Evolutionary conservation across 495 filamentous ascomycete species (phyloP).

Genomic region (Talaromyces borbonicus): DNA sequence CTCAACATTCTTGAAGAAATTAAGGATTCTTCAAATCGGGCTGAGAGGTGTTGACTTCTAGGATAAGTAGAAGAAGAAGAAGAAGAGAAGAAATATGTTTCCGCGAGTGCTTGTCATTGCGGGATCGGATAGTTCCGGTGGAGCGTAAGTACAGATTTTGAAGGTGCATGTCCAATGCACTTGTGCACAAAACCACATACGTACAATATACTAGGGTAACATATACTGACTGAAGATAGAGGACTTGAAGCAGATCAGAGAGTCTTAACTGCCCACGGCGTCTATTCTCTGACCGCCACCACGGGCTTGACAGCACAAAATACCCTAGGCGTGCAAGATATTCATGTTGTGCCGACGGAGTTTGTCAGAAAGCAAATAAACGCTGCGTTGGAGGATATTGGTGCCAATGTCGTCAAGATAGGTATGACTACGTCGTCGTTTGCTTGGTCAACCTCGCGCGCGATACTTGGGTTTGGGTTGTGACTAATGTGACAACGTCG

Average conservation of each 20-base stretch:
- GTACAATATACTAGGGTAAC: neutral
- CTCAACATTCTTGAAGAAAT: no score
- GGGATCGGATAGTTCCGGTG: slow-evolving; percentile 78
- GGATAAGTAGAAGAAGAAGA: neutral
- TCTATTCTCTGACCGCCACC: slow-evolving; percentile 94
- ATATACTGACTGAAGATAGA: slow-evolving; percentile 29
- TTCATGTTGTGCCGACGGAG: slow-evolving; percentile 66
- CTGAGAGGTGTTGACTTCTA: no score
- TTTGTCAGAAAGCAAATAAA: slow-evolving; percentile 82
- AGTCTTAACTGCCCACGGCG: slow-evolving; percentile 81
- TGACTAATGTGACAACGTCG: slow-evolving; percentile 6
- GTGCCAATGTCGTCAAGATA: slow-evolving; percentile 83
- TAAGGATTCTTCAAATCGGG: no score
- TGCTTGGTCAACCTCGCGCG: neutral
- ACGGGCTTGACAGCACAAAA: slow-evolving; percentile 94
- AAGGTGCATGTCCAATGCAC: slow-evolving; percentile 6
- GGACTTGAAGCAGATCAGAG: slow-evolving; percentile 97
- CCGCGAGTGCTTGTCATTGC: slow-evolving; percentile 65
- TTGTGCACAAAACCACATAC: slow-evolving; percentile 2
- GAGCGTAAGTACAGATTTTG: slow-evolving; percentile 63
- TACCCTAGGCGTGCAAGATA: slow-evolving; percentile 71
- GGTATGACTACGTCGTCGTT: slow-evolving; percentile 39
- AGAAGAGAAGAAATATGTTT: slow-evolving; percentile 1
- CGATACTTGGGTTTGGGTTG: neutral
- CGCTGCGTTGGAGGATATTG: slow-evolving; percentile 72